These are phyloP conservation scores for Glaciozyma martinii DNA, from an alignment of 768 basidiomycete genomes.

Conservation along the genomic window DNA sequence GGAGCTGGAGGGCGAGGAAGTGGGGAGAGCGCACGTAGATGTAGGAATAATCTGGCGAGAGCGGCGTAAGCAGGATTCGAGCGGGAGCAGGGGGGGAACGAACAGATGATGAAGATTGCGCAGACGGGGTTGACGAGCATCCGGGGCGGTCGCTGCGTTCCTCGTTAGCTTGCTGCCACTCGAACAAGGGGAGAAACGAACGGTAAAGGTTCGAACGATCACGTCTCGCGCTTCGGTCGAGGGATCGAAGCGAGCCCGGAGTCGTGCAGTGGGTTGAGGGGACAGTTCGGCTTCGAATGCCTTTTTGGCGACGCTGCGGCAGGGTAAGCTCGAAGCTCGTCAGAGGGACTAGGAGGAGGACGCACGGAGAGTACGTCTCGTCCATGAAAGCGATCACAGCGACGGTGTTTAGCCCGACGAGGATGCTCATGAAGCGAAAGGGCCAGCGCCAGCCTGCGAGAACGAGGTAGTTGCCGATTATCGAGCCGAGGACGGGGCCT, in stretches of 20 bases:
- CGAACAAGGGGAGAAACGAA: not conserved
- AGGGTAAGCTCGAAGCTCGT: too few relatives aligned
- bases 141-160: conserved; percentile 2
- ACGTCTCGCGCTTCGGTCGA: not conserved
- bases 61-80: not conserved
- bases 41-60: conserved; percentile 4
- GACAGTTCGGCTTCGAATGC: too few relatives aligned
- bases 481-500: not conserved
- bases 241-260: too few relatives aligned
- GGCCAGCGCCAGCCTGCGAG: conserved; percentile 7
- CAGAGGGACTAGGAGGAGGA: not conserved
- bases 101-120: not conserved
- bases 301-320: too few relatives aligned
- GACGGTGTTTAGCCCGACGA: conserved; percentile 2
- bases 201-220: conserved; percentile 3
- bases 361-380: conserved; percentile 4
- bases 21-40: not conserved
- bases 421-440: conserved; percentile 7
- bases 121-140: conserved; percentile 13
- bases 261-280: too few relatives aligned
- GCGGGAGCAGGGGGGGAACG: not conserved
- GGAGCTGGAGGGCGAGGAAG: too few relatives aligned
- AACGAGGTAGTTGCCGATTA: conserved; percentile 11
- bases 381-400: not conserved
- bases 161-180: not conserved